Percentiles rank a stretch among this genome's conserved stretches.
These are phyloP conservation scores for Aspergillus latus DNA, from an alignment of 2,329 filamentous ascomycete genomes.

Conservation along the genomic window DNA sequence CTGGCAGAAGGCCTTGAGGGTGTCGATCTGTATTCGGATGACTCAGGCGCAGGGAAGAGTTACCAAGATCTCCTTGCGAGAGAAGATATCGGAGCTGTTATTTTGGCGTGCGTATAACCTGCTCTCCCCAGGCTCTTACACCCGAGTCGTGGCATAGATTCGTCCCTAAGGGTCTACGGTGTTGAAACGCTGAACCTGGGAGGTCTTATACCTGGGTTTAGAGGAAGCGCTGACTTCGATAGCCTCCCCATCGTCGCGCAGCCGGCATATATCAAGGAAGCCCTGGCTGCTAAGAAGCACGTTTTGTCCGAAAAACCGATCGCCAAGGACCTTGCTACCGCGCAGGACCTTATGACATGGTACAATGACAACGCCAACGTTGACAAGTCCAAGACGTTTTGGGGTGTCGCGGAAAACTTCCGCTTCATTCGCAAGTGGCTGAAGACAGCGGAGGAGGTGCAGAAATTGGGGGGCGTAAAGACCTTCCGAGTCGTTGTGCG, in stretches of 20 bases:
- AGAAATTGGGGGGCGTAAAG: constrained; percentile 50
- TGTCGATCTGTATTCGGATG: constrained; percentile 58
- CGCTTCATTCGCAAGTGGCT: constrained; percentile 53
- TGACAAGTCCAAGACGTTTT: constrained; percentile 40
- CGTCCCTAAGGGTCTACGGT: too few species aligned
- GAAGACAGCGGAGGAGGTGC: constrained; percentile 48
- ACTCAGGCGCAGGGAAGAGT: constrained; percentile 46
- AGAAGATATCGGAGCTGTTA: constrained; percentile 51
- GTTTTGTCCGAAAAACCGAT: constrained; percentile 61
- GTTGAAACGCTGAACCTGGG: too few species aligned
- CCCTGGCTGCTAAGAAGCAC: constrained; percentile 54
- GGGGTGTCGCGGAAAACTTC: constrained; percentile 59
- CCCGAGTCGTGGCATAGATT: too few species aligned
- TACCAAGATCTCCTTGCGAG: constrained; percentile 50
- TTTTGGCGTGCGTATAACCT: constrained; percentile 47
- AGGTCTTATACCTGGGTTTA: too few species aligned
- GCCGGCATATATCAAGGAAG: constrained; percentile 52
- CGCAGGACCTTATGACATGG: constrained; percentile 52
- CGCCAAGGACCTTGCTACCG: constrained; percentile 54
- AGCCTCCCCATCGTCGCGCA: constrained; percentile 56
- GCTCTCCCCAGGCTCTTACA: not conserved
- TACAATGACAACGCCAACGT: constrained; percentile 48
- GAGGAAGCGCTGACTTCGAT: not conserved
- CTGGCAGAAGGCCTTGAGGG: constrained; percentile 34
- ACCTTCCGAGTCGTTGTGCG: constrained; percentile 53